Evolutionary conservation across 2,329 filamentous ascomycete species (phyloP).

Genomic region (Penicillium sp.): DNA sequence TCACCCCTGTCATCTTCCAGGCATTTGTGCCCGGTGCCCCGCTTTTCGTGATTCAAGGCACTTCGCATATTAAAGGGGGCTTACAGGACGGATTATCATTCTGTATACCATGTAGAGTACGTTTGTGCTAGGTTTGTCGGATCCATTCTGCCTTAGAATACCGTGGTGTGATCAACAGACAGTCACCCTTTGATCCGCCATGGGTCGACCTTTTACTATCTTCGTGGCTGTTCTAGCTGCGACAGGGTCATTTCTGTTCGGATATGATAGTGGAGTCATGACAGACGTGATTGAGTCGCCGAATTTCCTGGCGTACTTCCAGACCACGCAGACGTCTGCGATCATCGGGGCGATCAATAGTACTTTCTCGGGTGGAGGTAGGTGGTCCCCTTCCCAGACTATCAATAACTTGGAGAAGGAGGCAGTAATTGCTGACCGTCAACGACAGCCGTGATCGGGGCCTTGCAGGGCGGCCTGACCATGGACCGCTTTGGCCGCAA

Average conservation of each 20-base stretch:
- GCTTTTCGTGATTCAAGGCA: neutral
- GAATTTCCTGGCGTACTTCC: slow-evolving; percentile 60
- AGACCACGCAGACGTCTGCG: slow-evolving; percentile 53
- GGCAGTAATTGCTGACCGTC: neutral
- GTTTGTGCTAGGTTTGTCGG: neutral
- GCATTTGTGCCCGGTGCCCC: neutral
- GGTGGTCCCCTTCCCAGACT: neutral
- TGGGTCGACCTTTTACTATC: slow-evolving; percentile 48
- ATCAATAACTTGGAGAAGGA: no score
- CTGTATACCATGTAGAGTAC: slow-evolving; percentile 2
- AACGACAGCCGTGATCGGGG: slow-evolving; percentile 51
- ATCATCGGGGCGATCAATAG: slow-evolving; percentile 67
- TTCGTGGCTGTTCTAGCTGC: slow-evolving; percentile 47
- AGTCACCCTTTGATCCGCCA: slow-evolving; percentile 16
- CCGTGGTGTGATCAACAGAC: neutral
- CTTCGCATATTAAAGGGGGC: neutral
- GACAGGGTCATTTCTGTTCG: slow-evolving; percentile 47
- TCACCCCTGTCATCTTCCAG: neutral
- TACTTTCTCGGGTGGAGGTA: slow-evolving; percentile 63
- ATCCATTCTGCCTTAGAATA: neutral
- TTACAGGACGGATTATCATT: neutral
- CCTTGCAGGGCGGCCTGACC: slow-evolving; percentile 59
- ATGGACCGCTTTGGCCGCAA: slow-evolving; percentile 66
- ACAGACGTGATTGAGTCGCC: slow-evolving; percentile 57
- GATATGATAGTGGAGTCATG: slow-evolving; percentile 47